Base-by-base conservation (phyloP, 495 filamentous ascomycete species). In the Articulospora tetracladia region DNA sequence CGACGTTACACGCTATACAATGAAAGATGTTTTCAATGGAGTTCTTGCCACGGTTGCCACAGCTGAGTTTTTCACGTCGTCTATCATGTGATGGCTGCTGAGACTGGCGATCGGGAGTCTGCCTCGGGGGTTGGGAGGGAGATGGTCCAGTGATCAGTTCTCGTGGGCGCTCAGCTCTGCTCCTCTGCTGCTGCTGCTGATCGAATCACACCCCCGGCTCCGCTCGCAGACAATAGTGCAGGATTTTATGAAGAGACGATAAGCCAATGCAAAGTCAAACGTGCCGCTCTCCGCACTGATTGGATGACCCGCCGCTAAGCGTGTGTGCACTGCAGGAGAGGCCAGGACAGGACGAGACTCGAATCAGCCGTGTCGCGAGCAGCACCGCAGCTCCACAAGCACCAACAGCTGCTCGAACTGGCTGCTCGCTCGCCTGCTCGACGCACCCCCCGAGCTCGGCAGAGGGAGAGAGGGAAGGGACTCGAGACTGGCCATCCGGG, bases 221-320 rank as follows among this genome's bases (percentile, higher is more conserved):
- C 15, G 3, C 3, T 4, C 3, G 8, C 39, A 15, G 39, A 46
- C 23, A 48, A 47, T 54, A 36, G 39, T 54, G 47, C 58, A 60
- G 22, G 30, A 60, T n/a, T 30, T 32, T 53, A 46, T 54, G 44
- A 58, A 44, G 10, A 24, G 7, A 10, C 12, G 53, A 55, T 36
- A 32, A 52, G 25, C 41, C 55, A 57, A 32, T 49, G 41, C 39
- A 57, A 57, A 34, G 20, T 41, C 24, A 26, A 22, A 2, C 1
- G 26, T 26, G 15, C 41, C 2, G 34, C 17, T 49, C 15, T 44
- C 39, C 11, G 39, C 17, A 34, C 15, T 19, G 39, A 57, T 46
- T 57, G 54, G 54, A n/a, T 25, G 20, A 26, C 39, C 39, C 39
- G 39, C 17, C 10, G 3, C 39, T 44, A 44, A 44, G 39, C 39